Conservation (phyloP, 768 basidiomycete genomes). For the Lactifluus piperatus region DNA sequence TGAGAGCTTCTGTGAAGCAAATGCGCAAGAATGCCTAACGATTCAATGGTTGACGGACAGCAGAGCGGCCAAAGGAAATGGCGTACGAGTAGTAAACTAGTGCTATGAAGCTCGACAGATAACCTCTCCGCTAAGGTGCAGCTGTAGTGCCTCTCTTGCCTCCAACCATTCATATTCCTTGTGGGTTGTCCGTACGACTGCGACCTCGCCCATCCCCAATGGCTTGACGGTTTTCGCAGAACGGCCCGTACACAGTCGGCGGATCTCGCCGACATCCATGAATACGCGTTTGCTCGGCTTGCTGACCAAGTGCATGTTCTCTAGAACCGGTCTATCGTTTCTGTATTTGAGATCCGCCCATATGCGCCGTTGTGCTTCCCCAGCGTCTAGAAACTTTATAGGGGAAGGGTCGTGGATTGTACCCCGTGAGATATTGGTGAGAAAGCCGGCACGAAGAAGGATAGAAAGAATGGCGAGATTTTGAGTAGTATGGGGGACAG, state of each 20-base stretch:
- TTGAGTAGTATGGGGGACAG: conserved; percentile 77
- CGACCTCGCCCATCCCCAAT: conserved; percentile 87
- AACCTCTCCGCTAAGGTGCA: conserved; percentile 77
- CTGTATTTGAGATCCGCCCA: conserved; percentile 96
- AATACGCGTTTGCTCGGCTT: conserved; percentile 75
- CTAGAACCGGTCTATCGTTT: conserved; percentile 78
- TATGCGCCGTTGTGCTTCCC: conserved; percentile 66
- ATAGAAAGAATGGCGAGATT: conserved; percentile 90
- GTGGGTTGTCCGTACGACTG: conserved; percentile 66
- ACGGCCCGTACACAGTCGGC: conserved; percentile 71
- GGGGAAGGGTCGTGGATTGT: conserved; percentile 61
- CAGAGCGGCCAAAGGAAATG: background rate
- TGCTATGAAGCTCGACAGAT: conserved; percentile 56
- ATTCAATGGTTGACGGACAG: background rate
- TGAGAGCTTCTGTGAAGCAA: background rate
- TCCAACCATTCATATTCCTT: conserved; percentile 81
- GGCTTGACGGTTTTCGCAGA: conserved; percentile 76
- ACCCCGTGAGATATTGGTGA: conserved; percentile 76
- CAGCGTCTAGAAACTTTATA: conserved; percentile 44
- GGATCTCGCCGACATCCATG: conserved; percentile 66
- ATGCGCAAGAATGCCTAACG: background rate
- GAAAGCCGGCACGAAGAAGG: conserved; percentile 83
- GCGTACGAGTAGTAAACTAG: background rate
- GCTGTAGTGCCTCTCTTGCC: conserved; percentile 80
- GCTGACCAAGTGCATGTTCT: conserved; percentile 71